Conservation (phyloP, 176 grass and related monocot species). For the Oryza rufipogon region DNA sequence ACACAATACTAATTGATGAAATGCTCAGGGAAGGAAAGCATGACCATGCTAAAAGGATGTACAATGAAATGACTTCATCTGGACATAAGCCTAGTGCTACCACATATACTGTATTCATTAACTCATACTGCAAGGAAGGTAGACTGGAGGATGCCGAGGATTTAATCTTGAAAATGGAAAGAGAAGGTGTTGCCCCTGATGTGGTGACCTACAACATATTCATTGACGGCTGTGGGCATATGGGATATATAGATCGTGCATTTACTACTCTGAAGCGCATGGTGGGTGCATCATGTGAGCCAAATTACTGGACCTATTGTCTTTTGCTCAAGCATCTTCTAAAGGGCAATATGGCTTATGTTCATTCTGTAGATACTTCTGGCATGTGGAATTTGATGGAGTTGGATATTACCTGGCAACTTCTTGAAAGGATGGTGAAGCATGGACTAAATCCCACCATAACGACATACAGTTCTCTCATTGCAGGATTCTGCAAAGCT, state of each 20-base stretch:
- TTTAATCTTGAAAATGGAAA: constrained; percentile 74
- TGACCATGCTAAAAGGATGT: constrained; percentile 67
- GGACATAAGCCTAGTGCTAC: constrained; percentile 66
- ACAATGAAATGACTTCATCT: constrained; percentile 59
- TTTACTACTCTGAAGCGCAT: constrained; percentile 72
- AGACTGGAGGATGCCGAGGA: constrained; percentile 64
- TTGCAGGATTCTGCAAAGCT: constrained; percentile 75
- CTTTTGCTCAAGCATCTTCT: constrained; percentile 74
- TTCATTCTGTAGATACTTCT: constrained; percentile 47
- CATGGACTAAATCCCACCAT: constrained; percentile 56
- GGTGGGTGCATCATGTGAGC: constrained; percentile 74
- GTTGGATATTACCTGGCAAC: constrained; percentile 55
- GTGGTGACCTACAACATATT: constrained; percentile 68
- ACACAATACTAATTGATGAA: constrained; percentile 82
- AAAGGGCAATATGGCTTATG: constrained; percentile 47
- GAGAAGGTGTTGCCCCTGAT: constrained; percentile 63
- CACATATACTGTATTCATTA: constrained; percentile 82
- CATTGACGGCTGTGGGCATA: constrained; percentile 70
- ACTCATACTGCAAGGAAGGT: constrained; percentile 66
- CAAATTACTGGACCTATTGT: constrained; percentile 67
- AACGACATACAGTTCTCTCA: constrained; percentile 61
- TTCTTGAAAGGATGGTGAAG: constrained; percentile 70
- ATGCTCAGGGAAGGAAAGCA: constrained; percentile 73
- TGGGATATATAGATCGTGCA: constrained; percentile 64
- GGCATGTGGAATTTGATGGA: constrained; percentile 67